Base-by-base conservation (phyloP, 169 alveolate genomes). In the Plasmodium billcollinsi region DNA sequence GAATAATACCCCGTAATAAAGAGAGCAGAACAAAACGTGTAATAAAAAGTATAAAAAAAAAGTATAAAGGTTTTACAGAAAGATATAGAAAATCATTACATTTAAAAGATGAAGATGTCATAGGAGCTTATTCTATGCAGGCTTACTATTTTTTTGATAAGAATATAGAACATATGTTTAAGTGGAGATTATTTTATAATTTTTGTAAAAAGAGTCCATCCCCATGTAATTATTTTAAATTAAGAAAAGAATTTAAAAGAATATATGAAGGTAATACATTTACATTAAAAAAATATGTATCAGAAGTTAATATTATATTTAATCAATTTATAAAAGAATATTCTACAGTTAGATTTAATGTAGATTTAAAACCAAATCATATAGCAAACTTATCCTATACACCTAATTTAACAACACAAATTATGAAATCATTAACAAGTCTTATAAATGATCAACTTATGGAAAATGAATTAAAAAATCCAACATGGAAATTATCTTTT, bases 121-220 rank as follows among this genome's bases (percentile, higher is more conserved):
- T 65, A 21, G 89, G 89, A 7, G 11, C 20, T 6, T 78, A 78
- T 70, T 21, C 49, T 65, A n/a, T 78, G 14, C 29, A 78, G 12
- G 89, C 89, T 3, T 65, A 78, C 45, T 65, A 26, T 58, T 26
- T 15, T 58, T 65, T 65, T 33, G 78, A 78, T 66, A 49, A 50
- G 0, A 24, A 56, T 1, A 49, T 78, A 21, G 89, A 78, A 52
- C 65, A 66, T 26, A 21, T 29, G 52, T 78, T 78, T 66, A 78
- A 78, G 67, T 78, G 89, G 89, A 78, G 67, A 2, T 24, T 78
- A 20, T 66, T 52, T 78, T 65, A 65, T 45, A 78, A 50, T 50
- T 56, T 18, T 56, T 50, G 14, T 12, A 43, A 56, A 12, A 78
- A 29, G 7, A n/a, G 29, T 11, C n/a, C 24, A 59, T n/a, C 61